Percentiles rank a stretch among this genome's conserved stretches.
These are phyloP conservation scores for Cytospora schulzeri DNA, from an alignment of 2,329 filamentous ascomycete species.

Conservation along the genomic window DNA sequence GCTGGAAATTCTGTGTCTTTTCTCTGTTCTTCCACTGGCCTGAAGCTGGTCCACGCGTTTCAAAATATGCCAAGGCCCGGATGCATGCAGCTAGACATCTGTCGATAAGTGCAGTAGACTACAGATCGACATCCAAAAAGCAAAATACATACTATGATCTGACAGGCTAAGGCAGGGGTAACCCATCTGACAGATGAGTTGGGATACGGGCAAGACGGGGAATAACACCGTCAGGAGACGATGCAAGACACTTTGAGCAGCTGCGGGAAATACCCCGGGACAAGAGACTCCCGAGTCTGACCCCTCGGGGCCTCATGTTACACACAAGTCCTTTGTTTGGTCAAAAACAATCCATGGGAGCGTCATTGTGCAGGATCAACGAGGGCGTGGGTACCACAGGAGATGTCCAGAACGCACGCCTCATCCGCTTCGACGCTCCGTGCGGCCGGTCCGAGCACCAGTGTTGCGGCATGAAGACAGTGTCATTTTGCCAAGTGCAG, in stretches of 20 bases:
- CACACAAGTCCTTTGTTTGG: conserved; percentile 11
- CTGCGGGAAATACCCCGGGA: background rate
- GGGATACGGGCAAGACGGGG: background rate
- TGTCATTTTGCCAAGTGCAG: background rate
- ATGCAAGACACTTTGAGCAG: background rate
- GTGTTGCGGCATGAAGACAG: background rate
- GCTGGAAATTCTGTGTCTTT: background rate
- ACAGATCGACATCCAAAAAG: conserved; percentile 14
- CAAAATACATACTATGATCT: conserved; percentile 16
- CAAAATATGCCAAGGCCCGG: background rate
- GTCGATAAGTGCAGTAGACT: conserved; percentile 12
- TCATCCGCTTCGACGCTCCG: conserved; percentile 8
- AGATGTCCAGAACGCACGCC: conserved; percentile 22
- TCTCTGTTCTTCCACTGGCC: background rate
- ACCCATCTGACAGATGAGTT: conserved; percentile 10
- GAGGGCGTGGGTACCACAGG: conserved; percentile 14
- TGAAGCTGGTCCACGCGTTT: background rate
- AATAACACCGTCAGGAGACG: background rate
- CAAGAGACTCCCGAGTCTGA: conserved; percentile 12
- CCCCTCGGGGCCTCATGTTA: background rate
- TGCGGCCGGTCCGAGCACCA: conserved; percentile 4
- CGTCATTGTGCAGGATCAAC: conserved; percentile 17
- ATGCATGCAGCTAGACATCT: conserved; percentile 3
- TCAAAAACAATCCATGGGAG: conserved; percentile 2
- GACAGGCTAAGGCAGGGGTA: conserved; percentile 24